These are phyloP conservation scores for Rosa multiflora DNA, from an alignment of 306 rosid species.

Conservation along the genomic window DNA sequence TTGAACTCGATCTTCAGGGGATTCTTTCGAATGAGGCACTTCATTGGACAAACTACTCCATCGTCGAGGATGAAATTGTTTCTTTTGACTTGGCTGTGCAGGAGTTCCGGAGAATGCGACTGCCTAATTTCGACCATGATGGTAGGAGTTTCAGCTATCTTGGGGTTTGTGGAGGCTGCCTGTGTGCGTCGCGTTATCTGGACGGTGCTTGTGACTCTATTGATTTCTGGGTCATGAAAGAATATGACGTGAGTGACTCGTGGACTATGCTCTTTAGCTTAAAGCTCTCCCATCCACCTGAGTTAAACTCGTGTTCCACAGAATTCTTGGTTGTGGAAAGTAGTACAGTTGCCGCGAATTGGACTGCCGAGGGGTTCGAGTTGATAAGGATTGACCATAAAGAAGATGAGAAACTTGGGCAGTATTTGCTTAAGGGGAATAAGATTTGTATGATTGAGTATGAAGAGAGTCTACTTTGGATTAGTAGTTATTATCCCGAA, in stretches of 20 bases:
- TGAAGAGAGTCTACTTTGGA: conserved; percentile 1
- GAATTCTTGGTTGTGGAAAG: no score
- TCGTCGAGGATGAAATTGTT: neutral
- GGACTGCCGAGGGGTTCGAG: no score
- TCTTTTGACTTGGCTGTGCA: neutral
- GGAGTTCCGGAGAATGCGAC: neutral
- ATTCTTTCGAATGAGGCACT: neutral
- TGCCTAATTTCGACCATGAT: neutral
- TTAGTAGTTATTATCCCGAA: neutral
- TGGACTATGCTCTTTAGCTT: neutral
- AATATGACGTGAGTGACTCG: neutral
- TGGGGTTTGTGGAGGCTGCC: neutral
- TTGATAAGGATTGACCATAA: neutral
- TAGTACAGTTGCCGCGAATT: no score
- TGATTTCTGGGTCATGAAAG: neutral
- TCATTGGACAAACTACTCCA: neutral
- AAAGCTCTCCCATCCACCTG: neutral
- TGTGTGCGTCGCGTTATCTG: neutral
- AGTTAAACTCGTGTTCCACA: neutral
- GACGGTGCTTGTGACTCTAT: neutral
- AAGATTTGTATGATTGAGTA: neutral
- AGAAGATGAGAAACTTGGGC: neutral
- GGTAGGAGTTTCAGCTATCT: neutral
- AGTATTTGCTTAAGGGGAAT: neutral
- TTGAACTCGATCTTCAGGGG: no score